Percentiles rank a stretch among this genome's conserved stretches.
These are phyloP conservation scores for Chaetomium tenue DNA, from an alignment of 495 filamentous ascomycete genomes.

Conservation along the genomic window DNA sequence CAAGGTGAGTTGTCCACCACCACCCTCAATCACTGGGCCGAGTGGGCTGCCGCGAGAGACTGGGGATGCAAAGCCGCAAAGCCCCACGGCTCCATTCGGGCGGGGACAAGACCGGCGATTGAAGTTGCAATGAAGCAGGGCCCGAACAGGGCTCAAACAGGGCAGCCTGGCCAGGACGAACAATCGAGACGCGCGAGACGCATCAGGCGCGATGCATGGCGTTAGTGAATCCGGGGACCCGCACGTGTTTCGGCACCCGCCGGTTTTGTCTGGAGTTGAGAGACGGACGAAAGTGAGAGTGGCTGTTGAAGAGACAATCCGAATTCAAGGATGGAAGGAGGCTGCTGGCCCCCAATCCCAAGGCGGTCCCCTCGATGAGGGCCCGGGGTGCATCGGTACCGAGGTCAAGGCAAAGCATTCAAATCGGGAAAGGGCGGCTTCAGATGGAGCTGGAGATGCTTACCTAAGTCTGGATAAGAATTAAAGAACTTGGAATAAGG, in stretches of 20 bases:
- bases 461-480: background rate
- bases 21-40: slow-evolving; percentile 31
- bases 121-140: background rate
- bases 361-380: no score
- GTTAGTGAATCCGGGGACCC: slow-evolving; percentile 9
- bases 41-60: background rate
- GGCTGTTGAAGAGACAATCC: background rate
- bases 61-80: slow-evolving; percentile 23
- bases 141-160: background rate
- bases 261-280: background rate
- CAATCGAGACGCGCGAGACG: slow-evolving; percentile 16
- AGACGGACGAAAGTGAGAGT: background rate
- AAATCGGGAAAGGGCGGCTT: background rate
- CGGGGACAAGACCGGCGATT: slow-evolving; percentile 10
- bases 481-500: background rate
- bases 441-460: background rate
- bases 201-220: slow-evolving; percentile 21
- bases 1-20: slow-evolving; percentile 53
- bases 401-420: slow-evolving; percentile 14
- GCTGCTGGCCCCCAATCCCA: no score
- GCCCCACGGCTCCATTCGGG: slow-evolving; percentile 18
- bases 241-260: slow-evolving; percentile 8
- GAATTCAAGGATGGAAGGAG: background rate
- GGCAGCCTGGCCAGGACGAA: background rate
- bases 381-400: slow-evolving; percentile 3